Conservation (phyloP, 2,329 filamentous ascomycete species). For the Drechslerella dactyloides region DNA sequence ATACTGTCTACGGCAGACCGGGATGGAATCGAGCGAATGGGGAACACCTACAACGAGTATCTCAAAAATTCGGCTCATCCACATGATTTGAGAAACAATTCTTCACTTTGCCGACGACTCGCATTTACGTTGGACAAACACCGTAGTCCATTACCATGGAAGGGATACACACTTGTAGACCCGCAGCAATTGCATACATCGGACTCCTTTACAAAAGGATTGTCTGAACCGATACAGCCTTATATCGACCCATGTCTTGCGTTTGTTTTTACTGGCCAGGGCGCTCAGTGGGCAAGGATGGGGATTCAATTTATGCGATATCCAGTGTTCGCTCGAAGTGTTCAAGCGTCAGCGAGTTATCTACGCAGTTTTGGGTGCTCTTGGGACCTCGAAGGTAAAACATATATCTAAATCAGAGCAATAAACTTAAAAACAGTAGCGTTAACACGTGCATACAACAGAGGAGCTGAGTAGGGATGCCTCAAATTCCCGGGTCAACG, state of each 20-base stretch:
- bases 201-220: background rate
- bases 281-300: constrained; percentile 61
- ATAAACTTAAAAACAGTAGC: background rate
- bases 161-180: constrained; percentile 13
- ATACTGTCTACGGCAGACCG: constrained; percentile 13
- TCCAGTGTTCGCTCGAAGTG: constrained; percentile 23
- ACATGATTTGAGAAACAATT: background rate
- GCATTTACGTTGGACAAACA: constrained; percentile 15
- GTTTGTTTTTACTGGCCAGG: constrained; percentile 61
- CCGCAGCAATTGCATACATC: background rate
- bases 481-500: constrained; percentile 39
- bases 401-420: background rate
- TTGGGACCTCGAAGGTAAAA: constrained; percentile 27
- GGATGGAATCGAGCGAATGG: constrained; percentile 11
- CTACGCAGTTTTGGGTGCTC: constrained; percentile 18
- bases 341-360: constrained; percentile 10
- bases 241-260: constrained; percentile 10
- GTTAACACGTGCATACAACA: background rate
- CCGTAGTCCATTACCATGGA: constrained; percentile 10
- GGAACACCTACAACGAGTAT: constrained; percentile 9
- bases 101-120: constrained; percentile 1
- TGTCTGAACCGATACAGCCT: constrained; percentile 2
- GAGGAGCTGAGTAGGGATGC: constrained; percentile 10
- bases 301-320: constrained; percentile 55
- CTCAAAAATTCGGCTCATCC: background rate